Conservation (phyloP, 768 basidiomycete genomes). For the Rhizopogon vesiculosus region DNA sequence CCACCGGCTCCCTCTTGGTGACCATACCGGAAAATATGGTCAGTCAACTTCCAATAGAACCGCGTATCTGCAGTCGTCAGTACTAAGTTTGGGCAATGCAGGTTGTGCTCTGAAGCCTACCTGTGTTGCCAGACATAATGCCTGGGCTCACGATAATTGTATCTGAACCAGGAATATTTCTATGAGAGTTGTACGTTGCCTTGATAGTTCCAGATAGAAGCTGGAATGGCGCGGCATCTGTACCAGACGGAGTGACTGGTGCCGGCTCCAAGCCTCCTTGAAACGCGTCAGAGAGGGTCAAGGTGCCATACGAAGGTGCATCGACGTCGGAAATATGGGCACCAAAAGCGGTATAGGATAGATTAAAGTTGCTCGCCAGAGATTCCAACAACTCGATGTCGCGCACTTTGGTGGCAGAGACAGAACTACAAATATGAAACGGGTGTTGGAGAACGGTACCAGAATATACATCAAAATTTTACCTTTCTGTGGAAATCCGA, state of each 20-base stretch:
- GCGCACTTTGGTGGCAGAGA: constrained; percentile 39
- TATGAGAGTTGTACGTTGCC: constrained; percentile 50
- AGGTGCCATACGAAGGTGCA: constrained; percentile 35
- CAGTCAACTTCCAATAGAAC: constrained; percentile 40
- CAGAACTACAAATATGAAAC: constrained; percentile 17
- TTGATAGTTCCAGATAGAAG: constrained; percentile 64
- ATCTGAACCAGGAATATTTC: constrained; percentile 29
- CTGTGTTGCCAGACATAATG: constrained; percentile 57
- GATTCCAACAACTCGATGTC: constrained; percentile 38
- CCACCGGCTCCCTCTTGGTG: constrained; percentile 28
- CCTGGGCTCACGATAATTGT: constrained; percentile 42
- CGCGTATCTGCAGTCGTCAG: constrained; percentile 31
- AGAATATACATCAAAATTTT: neutral
- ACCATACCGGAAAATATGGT: constrained; percentile 69
- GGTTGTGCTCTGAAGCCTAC: constrained; percentile 8
- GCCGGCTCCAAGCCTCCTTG: constrained; percentile 56
- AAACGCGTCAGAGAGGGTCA: constrained; percentile 48
- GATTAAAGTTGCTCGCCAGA: constrained; percentile 49
- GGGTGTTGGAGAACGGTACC: neutral
- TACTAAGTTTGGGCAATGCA: neutral
- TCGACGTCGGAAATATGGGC: constrained; percentile 28
- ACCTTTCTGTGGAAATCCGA: constrained; percentile 62
- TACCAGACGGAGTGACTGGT: constrained; percentile 47
- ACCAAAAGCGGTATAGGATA: constrained; percentile 59
- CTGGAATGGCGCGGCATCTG: constrained; percentile 33